Conservation (phyloP, 2,329 filamentous ascomycete species). For the Pseudopithomyces maydicus region DNA sequence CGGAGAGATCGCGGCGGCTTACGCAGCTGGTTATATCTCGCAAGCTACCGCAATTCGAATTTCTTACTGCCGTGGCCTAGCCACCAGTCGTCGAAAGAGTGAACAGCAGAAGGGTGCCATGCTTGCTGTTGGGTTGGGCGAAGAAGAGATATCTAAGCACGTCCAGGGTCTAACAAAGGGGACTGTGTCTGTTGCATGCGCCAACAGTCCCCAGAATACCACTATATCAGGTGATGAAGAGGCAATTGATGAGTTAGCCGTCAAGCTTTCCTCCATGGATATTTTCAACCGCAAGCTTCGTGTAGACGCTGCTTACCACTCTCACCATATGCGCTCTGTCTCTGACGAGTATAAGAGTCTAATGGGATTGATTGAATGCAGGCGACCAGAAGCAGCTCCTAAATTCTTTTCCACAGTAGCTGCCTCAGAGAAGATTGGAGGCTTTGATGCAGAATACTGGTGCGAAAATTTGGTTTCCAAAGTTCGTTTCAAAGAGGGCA, state of each 20-base stretch:
- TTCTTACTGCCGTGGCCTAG: slow-evolving; percentile 9
- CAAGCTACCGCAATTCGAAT: slow-evolving; percentile 8
- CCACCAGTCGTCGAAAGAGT: neutral
- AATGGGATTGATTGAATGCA: neutral
- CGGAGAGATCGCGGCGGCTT: slow-evolving; percentile 41
- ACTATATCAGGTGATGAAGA: slow-evolving; percentile 47
- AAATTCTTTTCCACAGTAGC: neutral
- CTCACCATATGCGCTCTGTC: slow-evolving; percentile 13
- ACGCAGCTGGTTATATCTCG: slow-evolving; percentile 14
- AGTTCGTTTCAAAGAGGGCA: neutral
- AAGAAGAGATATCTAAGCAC: neutral
- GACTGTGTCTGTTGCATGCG: slow-evolving; percentile 33
- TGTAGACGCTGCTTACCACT: slow-evolving; percentile 52
- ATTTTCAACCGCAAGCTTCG: slow-evolving; percentile 45
- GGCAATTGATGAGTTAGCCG: slow-evolving; percentile 41
- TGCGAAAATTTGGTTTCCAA: neutral
- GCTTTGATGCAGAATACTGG: neutral
- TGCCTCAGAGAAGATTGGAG: neutral
- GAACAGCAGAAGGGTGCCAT: slow-evolving; percentile 18
- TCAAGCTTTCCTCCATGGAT: slow-evolving; percentile 39
- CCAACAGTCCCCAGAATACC: neutral
- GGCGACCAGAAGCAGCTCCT: neutral
- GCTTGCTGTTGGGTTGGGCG: slow-evolving; percentile 32
- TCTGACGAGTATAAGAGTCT: neutral
- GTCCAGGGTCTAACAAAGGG: slow-evolving; percentile 11